Evolutionary conservation across 2,329 filamentous ascomycete genomes (phyloP).

Genomic region (Stachybotrys echinatus): DNA sequence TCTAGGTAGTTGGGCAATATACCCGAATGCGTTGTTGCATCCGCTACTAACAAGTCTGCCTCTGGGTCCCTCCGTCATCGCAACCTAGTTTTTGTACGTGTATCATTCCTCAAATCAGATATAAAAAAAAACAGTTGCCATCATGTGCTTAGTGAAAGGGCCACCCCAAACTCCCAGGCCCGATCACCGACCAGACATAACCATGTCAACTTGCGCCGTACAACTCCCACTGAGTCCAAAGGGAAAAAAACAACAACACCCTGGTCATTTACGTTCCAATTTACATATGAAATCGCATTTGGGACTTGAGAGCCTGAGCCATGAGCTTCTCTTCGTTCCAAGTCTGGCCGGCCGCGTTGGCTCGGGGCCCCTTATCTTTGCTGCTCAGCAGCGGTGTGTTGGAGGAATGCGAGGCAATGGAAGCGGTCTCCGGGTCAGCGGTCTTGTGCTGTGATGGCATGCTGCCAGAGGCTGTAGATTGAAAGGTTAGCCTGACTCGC

Average conservation of each 20-base stretch:
- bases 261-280: not conserved
- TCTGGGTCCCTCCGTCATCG: no score
- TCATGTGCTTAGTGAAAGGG: no score
- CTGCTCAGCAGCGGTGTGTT: constrained; percentile 15
- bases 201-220: not conserved
- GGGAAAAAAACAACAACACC: no score
- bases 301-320: constrained; percentile 19
- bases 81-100: no score
- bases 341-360: constrained; percentile 8
- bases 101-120: no score
- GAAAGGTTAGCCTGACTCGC: not conserved
- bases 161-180: no score
- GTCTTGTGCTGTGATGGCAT: constrained; percentile 3
- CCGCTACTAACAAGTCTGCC: no score
- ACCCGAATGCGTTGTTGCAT: not conserved
- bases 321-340: constrained; percentile 18
- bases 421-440: constrained; percentile 17
- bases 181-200: no score
- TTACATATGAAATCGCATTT: constrained; percentile 19
- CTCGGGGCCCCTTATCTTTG: constrained; percentile 2
- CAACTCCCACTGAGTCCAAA: not conserved
- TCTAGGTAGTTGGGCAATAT: constrained; percentile 31
- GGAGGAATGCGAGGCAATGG: constrained; percentile 17
- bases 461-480: not conserved
- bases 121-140: no score